Evolutionary conservation across 495 filamentous ascomycete genomes (phyloP), one percentile per base, ranked within the genome.

Genomic region (Alectoria sarmentosa): DNA sequence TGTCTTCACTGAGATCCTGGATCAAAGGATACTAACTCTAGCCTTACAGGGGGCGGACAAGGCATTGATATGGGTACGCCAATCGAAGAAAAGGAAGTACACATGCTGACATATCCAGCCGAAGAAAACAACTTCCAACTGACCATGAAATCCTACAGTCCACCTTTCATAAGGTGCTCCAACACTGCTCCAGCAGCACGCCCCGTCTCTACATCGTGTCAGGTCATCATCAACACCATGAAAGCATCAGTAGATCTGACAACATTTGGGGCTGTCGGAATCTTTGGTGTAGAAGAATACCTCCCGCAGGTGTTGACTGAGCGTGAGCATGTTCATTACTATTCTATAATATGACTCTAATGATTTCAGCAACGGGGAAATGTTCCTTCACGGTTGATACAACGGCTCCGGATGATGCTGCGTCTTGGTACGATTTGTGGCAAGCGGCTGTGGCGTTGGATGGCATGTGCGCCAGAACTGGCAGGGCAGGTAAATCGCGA

Each of bases 391-490:
- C 38, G 1, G 26, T 38, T 3, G 34, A 59, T 30, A 39, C n/a
- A 0, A 39, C n/a, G 1, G 57, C 57, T 1, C 57, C 34, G 11
- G 32, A 38, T 30, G 57, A 59, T 59, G 14, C 4, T 3, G 34
- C 57, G 11, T 26, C n/a, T 14, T 59, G 57, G 57, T 59, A 37
- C 11, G 34, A 59, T 14, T 21, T 39, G 26, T 59, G 57, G 57
- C 36, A 23, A 6, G 57, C 34, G 1, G 57, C 57, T 23, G 57
- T 41, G 11, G 57, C 57, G 4, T 32, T 59, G 34, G 34, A 59
- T 30, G 57, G 57, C 34, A 38, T 59, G 57, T 59, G 57, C 39
- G 57, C 57, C 9, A 11, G 57, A 26, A 36, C 0, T 17, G 34
- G 57, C 23, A 59, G 57, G 57, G 13, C 10, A 14, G 57, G 57